Evolutionary conservation across 169 alveolate genomes (phyloP).

Genomic region (Plasmodium vinckei): DNA sequence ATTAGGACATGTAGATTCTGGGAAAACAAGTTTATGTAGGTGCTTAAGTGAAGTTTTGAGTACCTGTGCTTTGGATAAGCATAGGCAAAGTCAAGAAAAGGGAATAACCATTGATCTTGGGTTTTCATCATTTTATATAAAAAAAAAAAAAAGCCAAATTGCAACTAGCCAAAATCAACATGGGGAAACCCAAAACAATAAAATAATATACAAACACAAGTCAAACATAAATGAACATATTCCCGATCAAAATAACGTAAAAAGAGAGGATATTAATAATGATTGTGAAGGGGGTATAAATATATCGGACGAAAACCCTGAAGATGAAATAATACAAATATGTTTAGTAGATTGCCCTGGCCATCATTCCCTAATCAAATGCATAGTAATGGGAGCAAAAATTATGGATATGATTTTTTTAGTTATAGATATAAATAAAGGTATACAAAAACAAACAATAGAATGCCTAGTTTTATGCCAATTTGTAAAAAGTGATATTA

Average conservation of each 20-base stretch:
- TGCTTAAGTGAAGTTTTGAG: constrained; percentile 89
- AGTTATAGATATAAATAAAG: constrained; percentile 92
- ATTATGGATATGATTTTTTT: constrained; percentile 92
- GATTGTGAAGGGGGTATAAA: background rate
- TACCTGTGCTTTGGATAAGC: constrained; percentile 94
- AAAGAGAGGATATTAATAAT: background rate
- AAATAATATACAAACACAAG: too few species aligned
- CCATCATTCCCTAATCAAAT: constrained; percentile 93
- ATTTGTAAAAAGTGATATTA: constrained; percentile 87
- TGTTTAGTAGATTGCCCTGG: constrained; percentile 97
- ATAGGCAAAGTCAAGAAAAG: constrained; percentile 92
- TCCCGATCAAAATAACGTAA: background rate
- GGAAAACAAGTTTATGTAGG: constrained; percentile 92
- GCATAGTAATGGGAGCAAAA: constrained; percentile 94
- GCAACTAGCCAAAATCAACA: background rate
- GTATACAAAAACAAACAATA: constrained; percentile 93
- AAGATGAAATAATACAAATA: constrained; percentile 82
- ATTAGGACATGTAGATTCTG: constrained; percentile 95
- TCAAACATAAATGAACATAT: background rate
- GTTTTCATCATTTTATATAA: constrained; percentile 90
- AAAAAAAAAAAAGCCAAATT: constrained; percentile 7
- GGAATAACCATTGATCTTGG: constrained; percentile 95
- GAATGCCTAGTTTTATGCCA: constrained; percentile 94
- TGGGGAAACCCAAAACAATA: background rate
- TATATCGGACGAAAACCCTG: constrained; percentile 76